Evolutionary conservation across 768 basidiomycete species (phyloP).

Genomic region (Pulveroboletus frians): DNA sequence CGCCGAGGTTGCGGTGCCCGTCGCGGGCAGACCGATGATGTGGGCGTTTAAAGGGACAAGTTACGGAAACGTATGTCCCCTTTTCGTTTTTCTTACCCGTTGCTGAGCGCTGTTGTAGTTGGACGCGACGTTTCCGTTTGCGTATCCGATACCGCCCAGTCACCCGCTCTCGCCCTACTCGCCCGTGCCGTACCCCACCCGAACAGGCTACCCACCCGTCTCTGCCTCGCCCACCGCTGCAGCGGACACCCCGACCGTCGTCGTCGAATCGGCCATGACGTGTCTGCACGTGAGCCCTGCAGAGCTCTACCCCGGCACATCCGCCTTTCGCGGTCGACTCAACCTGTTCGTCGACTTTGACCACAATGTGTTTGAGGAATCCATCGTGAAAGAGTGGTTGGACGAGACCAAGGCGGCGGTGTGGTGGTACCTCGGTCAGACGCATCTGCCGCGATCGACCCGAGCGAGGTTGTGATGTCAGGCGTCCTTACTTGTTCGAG

Average conservation of each 20-base stretch:
- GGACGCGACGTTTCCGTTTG: constrained; percentile 31
- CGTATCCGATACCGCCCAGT: constrained; percentile 31
- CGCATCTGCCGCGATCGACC: background rate
- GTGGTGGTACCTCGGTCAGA: constrained; percentile 28
- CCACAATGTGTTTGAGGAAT: constrained; percentile 41
- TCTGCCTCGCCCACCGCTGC: background rate
- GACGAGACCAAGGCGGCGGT: constrained; percentile 37
- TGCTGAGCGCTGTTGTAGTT: constrained; percentile 20
- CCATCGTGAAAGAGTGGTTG: constrained; percentile 43
- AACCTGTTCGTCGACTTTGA: constrained; percentile 37
- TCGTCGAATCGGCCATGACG: constrained; percentile 2
- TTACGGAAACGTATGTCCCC: constrained; percentile 27
- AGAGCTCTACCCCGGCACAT: constrained; percentile 42
- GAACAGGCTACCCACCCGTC: constrained; percentile 4
- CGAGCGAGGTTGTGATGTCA: no score
- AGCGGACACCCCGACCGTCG: constrained; percentile 7
- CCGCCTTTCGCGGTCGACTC: constrained; percentile 31
- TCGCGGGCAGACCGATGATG: constrained; percentile 2
- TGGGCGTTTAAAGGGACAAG: constrained; percentile 18
- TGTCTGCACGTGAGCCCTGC: constrained; percentile 40
- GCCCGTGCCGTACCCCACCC: constrained; percentile 10
- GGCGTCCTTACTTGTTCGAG: no score
- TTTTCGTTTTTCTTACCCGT: background rate
- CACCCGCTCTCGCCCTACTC: constrained; percentile 22
- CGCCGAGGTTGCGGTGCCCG: background rate